A percentile compares a stretch with the other conserved stretches of the same genome.
These are phyloP conservation scores for Meredithiella fracta DNA, from an alignment of 2,329 filamentous ascomycete species.

Conservation along the genomic window DNA sequence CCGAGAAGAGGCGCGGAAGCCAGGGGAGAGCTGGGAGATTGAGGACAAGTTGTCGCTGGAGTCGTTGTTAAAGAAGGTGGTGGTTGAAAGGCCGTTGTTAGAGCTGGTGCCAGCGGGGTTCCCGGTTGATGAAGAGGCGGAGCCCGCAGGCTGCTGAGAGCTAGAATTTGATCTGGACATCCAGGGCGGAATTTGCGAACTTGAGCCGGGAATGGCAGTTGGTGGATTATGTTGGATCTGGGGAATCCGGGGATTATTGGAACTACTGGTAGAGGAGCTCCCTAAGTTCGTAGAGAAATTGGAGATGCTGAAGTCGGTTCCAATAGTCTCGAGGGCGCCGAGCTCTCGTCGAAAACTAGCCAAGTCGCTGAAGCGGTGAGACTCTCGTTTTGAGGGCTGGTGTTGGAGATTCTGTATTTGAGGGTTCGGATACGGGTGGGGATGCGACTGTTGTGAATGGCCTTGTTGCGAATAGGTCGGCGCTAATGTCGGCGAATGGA, in stretches of 20 bases:
- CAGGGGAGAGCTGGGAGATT: conserved; percentile 52
- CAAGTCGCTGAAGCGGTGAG: conserved; percentile 44
- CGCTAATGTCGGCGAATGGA: conserved; percentile 23
- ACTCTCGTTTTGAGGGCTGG: conserved; percentile 26
- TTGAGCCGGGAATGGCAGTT: conserved; percentile 35
- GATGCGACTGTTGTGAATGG: not conserved
- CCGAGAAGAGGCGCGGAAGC: conserved; percentile 31
- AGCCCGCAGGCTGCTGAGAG: not conserved
- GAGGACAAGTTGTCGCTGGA: conserved; percentile 52
- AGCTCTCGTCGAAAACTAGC: conserved; percentile 57
- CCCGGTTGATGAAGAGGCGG: not conserved
- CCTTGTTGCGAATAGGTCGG: not conserved
- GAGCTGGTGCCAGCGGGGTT: conserved; percentile 17
- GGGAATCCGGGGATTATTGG: conserved; percentile 27
- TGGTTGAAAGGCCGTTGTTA: conserved; percentile 26
- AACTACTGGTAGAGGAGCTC: not conserved
- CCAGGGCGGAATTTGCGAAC: conserved; percentile 42
- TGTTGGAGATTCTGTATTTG: not conserved
- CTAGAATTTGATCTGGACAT: conserved; percentile 25
- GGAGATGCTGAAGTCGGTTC: conserved; percentile 19
- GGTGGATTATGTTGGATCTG: conserved; percentile 44
- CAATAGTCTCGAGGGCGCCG: conserved; percentile 46
- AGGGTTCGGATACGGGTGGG: not conserved
- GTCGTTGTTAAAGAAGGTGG: conserved; percentile 55
- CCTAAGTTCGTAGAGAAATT: not conserved